Evolutionary conservation across 176 grass and related monocot species (phyloP).

Genomic region (Poa annua): DNA sequence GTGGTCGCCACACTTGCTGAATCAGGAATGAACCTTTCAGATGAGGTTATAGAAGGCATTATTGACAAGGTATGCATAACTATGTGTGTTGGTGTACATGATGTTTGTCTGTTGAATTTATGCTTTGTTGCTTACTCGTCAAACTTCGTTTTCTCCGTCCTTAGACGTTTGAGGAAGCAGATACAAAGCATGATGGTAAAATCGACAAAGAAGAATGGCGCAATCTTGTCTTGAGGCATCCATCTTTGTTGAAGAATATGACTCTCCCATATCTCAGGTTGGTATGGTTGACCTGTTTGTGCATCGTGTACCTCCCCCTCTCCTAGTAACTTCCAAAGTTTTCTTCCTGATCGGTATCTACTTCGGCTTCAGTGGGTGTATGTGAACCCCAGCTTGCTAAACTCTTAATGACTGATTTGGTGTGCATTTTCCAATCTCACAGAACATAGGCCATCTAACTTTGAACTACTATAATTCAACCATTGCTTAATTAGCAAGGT

Average conservation of each 20-base stretch:
- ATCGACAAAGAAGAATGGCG: constrained; percentile 83
- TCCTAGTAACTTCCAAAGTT: not conserved
- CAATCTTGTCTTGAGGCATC: constrained; percentile 72
- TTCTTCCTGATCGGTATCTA: constrained; percentile 14
- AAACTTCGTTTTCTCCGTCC: constrained; percentile 7
- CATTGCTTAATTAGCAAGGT: not conserved
- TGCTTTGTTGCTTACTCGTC: constrained; percentile 15
- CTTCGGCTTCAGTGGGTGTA: not conserved
- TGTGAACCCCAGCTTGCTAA: not conserved
- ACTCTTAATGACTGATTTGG: not conserved
- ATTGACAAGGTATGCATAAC: constrained; percentile 61
- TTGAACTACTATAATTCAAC: not conserved
- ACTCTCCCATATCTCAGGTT: constrained; percentile 75
- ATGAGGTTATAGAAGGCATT: constrained; percentile 73
- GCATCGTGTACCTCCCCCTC: not conserved
- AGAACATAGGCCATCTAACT: not conserved
- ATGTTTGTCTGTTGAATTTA: constrained; percentile 43
- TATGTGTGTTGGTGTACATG: constrained; percentile 24
- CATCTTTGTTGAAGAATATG: constrained; percentile 88
- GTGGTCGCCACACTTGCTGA: constrained; percentile 77
- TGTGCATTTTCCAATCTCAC: not conserved
- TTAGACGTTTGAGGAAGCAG: constrained; percentile 79
- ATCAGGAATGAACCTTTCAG: constrained; percentile 75
- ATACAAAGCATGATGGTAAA: constrained; percentile 79
- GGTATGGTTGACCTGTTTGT: constrained; percentile 14